Evolutionary conservation across 2,329 filamentous ascomycete species (phyloP), one percentile per base, ranked within the genome.

Genomic region (Elsinoe australis): DNA sequence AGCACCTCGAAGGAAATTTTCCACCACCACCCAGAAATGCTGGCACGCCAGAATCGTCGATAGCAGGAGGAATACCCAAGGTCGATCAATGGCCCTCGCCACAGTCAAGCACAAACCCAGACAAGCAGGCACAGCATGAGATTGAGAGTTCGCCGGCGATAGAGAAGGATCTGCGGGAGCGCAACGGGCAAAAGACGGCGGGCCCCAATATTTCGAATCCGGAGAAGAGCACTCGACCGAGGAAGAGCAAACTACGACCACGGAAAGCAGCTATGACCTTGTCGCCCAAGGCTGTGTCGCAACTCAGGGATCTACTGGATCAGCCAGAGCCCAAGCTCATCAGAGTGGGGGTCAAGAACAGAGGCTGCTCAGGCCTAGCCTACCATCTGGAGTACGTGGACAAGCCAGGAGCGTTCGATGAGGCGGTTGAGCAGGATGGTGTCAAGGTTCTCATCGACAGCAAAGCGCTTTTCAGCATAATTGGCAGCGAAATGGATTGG

Each of bases 401-500:
- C 58, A 89, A 89, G 72, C 78, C 90, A 0, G 87, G 82, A 3
- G 73, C 78, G 29, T 90, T 96, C 59, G 92, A 98, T 59, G 92
- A 98, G 67, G 75, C 82, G 45, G 87, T 98, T 1, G 89, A 94
- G 63, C 92, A 98, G 64, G 92, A 96, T 60, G 92, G 90, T 0
- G 90, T 98, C 50, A 90, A 86, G 68, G 90, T 98, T 26, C 66
- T 96, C 64, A 92, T 98, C 50, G 92, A 98, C 66, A 94, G 87
- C 74, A 96, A 95, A 72, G 92, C 92, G 33, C 71, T 98, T 42
- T 89, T 98, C 64, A 96, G 90, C 67, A 96, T 98, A 47, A 95
- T 98, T 59, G 92, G 92, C 4, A 95, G 85, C 62, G 90, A 96
- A 70, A 98, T 98, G 92, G 92, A 98, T 63, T 98, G 90, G 89